Percentiles rank a stretch among this genome's conserved stretches.
These are phyloP conservation scores for Diaporthe sp. DNA, from an alignment of 2,329 filamentous ascomycete species.

Conservation along the genomic window DNA sequence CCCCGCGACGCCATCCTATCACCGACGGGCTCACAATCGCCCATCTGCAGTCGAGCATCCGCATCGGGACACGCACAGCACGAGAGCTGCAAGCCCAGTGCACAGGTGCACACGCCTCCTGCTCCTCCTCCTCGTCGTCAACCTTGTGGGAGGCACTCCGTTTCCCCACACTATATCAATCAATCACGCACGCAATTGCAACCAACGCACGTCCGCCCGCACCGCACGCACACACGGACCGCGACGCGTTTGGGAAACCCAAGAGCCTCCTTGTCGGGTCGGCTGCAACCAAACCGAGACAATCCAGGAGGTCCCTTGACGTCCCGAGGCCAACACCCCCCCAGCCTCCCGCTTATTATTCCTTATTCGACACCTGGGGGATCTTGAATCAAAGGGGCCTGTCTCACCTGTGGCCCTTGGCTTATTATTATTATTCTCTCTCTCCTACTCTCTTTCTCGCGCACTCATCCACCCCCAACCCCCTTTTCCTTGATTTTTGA, in stretches of 20 bases:
- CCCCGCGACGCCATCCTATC: constrained; percentile 22
- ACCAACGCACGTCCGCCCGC: background rate
- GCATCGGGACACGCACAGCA: constrained; percentile 26
- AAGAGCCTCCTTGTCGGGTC: constrained; percentile 30
- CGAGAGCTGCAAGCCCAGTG: constrained; percentile 23
- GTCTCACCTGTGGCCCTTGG: constrained; percentile 26
- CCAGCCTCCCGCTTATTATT: constrained; percentile 28
- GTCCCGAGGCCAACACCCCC: constrained; percentile 2
- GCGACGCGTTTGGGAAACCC: constrained; percentile 23
- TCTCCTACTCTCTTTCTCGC: too few species aligned
- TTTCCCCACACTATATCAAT: too few species aligned
- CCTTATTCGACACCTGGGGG: constrained; percentile 10
- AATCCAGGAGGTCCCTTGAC: constrained; percentile 26
- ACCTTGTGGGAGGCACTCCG: too few species aligned
- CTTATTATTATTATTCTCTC: background rate
- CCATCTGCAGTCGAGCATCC: constrained; percentile 7
- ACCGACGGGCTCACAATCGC: constrained; percentile 11
- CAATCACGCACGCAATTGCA: background rate
- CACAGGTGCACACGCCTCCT: constrained; percentile 15
- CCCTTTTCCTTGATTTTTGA: constrained; percentile 19
- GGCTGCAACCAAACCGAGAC: constrained; percentile 31
- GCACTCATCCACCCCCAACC: too few species aligned
- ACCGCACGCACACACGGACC: constrained; percentile 13
- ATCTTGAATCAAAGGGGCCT: constrained; percentile 25
- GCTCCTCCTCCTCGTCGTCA: too few species aligned